Conservation (phyloP, 306 rosid species). For the Prinsepia uniflora region DNA sequence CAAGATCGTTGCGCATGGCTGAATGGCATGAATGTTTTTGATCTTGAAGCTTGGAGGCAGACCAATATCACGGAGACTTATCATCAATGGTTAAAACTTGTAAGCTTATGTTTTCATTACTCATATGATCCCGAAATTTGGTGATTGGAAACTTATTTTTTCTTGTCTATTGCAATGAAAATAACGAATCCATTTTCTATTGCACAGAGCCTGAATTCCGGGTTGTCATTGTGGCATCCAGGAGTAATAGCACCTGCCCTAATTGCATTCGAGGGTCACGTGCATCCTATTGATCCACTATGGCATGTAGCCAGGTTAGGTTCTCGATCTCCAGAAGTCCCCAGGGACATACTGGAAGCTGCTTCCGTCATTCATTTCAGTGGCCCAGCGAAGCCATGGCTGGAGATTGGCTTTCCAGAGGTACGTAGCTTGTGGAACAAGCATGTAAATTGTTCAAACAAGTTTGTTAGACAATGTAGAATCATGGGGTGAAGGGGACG, state of each 20-base stretch:
- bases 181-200: constrained; percentile 3
- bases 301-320: constrained; percentile 68
- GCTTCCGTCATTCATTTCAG: constrained; percentile 77
- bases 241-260: constrained; percentile 71
- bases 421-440: constrained; percentile 69
- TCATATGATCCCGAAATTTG: not conserved
- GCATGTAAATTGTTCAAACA: constrained; percentile 67
- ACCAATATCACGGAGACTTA: constrained; percentile 63
- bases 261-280: constrained; percentile 76
- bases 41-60: constrained; percentile 84
- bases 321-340: constrained; percentile 33
- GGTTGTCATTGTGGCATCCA: constrained; percentile 62
- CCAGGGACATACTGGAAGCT: constrained; percentile 42
- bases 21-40: constrained; percentile 67
- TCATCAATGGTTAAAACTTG: constrained; percentile 68
- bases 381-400: constrained; percentile 99
- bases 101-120: constrained; percentile 36
- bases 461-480: constrained; percentile 68
- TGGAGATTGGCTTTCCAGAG: constrained; percentile 73
- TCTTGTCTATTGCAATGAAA: not conserved
- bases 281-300: constrained; percentile 63
- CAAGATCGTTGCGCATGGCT: constrained; percentile 63
- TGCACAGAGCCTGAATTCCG: constrained; percentile 59
- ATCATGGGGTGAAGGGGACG: constrained; percentile 52
- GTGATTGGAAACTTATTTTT: not conserved